Conservation (phyloP, 257 asterid species). For the Fraxinus pennsylvanica region DNA sequence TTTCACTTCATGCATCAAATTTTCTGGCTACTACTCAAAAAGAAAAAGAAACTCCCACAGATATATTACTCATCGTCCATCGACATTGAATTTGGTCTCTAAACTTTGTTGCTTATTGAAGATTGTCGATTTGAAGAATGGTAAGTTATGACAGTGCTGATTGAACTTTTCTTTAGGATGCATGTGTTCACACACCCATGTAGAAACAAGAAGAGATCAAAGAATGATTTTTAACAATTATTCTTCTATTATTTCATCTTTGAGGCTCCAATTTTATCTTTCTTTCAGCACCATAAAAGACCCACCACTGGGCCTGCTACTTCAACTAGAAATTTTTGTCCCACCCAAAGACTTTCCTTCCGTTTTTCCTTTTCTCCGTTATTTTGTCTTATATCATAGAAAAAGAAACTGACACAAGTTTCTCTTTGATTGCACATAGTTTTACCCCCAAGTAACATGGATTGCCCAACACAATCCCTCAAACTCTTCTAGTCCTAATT, state of each 20-base stretch:
- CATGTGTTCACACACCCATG: neutral
- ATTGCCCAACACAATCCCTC: neutral
- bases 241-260: neutral
- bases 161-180: neutral
- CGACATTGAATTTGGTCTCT: neutral
- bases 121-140: neutral
- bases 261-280: neutral
- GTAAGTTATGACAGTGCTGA: neutral
- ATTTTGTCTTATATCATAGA: neutral
- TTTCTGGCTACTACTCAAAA: too few relatives aligned
- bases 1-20: neutral
- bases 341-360: neutral
- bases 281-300: neutral
- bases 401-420: neutral
- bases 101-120: neutral
- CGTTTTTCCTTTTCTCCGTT: neutral
- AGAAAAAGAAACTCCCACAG: neutral
- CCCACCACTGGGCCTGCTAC: neutral
- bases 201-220: neutral
- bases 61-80: neutral
- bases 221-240: neutral
- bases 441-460: constrained; percentile 14
- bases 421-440: neutral
- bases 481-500: neutral
- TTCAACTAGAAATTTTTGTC: neutral